A percentile compares a stretch with the other conserved stretches of the same genome.
Conservation (phyloP, 176 grass and related monocot genomes). For the Carex myosuroides region DNA sequence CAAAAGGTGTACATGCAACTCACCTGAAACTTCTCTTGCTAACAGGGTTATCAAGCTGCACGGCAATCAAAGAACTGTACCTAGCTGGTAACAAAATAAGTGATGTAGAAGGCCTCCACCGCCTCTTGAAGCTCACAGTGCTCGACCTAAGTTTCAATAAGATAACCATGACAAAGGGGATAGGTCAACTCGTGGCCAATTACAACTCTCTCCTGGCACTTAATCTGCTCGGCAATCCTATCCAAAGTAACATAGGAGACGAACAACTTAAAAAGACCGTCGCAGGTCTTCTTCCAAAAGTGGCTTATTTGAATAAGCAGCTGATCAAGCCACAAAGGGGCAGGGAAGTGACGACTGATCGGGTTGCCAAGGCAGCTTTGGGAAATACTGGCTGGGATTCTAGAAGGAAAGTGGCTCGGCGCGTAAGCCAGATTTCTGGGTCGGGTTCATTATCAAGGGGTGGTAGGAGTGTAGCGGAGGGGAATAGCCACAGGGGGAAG, state of each 20-base stretch:
- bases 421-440: constrained; percentile 28
- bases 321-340: constrained; percentile 56
- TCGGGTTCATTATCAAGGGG: neutral
- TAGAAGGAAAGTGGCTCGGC: constrained; percentile 31
- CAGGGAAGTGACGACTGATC: constrained; percentile 49
- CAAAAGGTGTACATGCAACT: neutral
- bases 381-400: constrained; percentile 40
- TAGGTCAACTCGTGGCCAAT: constrained; percentile 89
- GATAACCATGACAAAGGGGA: constrained; percentile 66
- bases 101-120: constrained; percentile 80
- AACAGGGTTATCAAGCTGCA: constrained; percentile 68
- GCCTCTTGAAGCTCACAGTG: constrained; percentile 65
- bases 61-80: constrained; percentile 76
- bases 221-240: constrained; percentile 71
- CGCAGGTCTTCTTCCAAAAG: constrained; percentile 50
- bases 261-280: constrained; percentile 60
- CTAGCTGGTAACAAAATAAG: constrained; percentile 94
- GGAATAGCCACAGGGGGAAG: constrained; percentile 26
- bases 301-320: constrained; percentile 80
- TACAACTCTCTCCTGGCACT: constrained; percentile 70
- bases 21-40: neutral
- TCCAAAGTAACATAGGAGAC: constrained; percentile 70
- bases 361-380: constrained; percentile 72
- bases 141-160: constrained; percentile 84
- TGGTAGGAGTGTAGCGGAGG: constrained; percentile 1